A percentile compares a stretch with the other conserved stretches of the same genome.
These are phyloP conservation scores for Botrytis aclada DNA, from an alignment of 2,329 filamentous ascomycete species.

Conservation along the genomic window DNA sequence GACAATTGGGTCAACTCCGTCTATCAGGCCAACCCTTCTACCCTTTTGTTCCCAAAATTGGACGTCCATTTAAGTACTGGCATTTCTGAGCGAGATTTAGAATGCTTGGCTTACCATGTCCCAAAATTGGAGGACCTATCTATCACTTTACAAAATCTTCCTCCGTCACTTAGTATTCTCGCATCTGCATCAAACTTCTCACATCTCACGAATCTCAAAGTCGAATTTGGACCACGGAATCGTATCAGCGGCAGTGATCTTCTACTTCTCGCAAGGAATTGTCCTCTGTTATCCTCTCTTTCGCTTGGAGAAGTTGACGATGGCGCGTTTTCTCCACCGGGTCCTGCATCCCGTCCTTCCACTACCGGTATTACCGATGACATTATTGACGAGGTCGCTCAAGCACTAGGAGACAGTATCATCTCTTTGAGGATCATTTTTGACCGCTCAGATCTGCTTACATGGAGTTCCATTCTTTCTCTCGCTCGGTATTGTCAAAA, in stretches of 20 bases:
- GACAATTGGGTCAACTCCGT: background rate
- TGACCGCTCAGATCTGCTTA: background rate
- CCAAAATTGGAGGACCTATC: background rate
- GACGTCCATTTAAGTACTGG: background rate
- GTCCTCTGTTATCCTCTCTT: background rate
- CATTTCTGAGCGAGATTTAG: background rate
- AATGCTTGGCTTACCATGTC: background rate
- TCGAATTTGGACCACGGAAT: background rate
- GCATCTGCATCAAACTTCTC: conserved; percentile 7
- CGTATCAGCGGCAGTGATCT: background rate
- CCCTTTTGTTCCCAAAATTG: background rate
- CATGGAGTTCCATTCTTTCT: background rate
- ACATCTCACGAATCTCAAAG: background rate
- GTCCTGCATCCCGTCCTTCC: background rate
- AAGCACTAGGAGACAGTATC: background rate
- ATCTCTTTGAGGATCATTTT: background rate
- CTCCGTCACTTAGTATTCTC: background rate
- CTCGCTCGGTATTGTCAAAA: background rate
- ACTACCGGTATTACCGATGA: background rate
- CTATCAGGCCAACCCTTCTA: background rate
- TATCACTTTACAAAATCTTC: background rate
- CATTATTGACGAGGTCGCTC: background rate
- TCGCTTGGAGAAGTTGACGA: background rate
- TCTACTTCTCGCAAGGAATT: background rate
- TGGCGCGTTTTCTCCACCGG: too few relatives aligned